Base-by-base conservation (phyloP, 805 yeast genomes). In the Barnettozyma salicaria region DNA sequence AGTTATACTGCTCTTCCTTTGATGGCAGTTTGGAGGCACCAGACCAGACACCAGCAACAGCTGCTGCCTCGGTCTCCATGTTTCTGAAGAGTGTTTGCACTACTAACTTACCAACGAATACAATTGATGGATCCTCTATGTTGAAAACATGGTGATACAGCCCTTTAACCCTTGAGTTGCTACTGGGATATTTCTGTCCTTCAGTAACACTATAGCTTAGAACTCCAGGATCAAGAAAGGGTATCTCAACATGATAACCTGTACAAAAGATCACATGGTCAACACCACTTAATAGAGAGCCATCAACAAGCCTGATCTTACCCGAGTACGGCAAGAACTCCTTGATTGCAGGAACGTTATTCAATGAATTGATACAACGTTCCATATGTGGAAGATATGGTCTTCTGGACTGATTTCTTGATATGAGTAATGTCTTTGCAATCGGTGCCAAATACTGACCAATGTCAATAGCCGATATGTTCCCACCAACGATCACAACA, bases 351-450 rank as follows among this genome's bases (percentile, higher is more conserved):
- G 50, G 52, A 43, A 20, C 60, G 58, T 17, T 64, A 14, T 38
- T 37, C 35, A 56, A 53, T 4, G 49, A 37, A 4, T 43, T 34
- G 6, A 51, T 43, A 27, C 54, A 50, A 20, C 56, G 44, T 6
- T 68, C 53, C 36, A 70, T 69, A 7, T 51, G 55, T 21, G 64
- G 60, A 17, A 70, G 48, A 64, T 70, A 68, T 29, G 51, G 61
- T 47, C 83, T 89, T 9, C 64, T 62, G 17, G 71, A 78, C 80
- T 89, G 78, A 45, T 78, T 76, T 38, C 96, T 67, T 27, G 84
- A 74, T 39, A 87, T 64, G 40, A 82, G 81, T 37, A 82, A 70
- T 46, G 48, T 61, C 40, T 47, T 60, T 35, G 53, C 58, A 18
- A 47, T 48, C 22, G 68, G 63, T 9, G 55, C 45, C 1, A 70